These are phyloP conservation scores for Botrytis fabae DNA, from an alignment of 2,329 filamentous ascomycete species.

Conservation along the genomic window DNA sequence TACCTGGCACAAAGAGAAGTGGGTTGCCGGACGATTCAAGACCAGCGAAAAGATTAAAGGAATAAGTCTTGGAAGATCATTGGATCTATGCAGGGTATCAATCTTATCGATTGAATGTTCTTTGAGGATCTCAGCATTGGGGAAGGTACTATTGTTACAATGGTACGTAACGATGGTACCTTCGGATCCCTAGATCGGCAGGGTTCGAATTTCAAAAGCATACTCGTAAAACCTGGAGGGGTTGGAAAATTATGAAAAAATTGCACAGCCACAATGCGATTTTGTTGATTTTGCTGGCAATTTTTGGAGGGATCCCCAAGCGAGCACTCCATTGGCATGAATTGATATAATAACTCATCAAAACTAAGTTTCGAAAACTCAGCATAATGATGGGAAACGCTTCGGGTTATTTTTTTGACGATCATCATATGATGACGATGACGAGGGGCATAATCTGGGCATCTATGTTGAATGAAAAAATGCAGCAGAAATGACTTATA, in stretches of 20 bases:
- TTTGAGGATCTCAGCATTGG: background rate
- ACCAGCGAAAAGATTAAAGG: constrained; percentile 63
- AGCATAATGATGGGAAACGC: background rate
- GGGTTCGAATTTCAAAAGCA: background rate
- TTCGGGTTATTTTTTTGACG: background rate
- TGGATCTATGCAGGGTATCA: background rate
- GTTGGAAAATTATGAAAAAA: background rate
- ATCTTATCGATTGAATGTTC: background rate
- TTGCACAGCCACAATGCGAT: constrained; percentile 21
- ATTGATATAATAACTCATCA: constrained; percentile 16
- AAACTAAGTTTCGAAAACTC: constrained; percentile 4
- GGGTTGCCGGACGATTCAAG: constrained; percentile 78
- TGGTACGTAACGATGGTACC: background rate
- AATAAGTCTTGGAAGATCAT: constrained; percentile 38
- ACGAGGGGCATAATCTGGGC: background rate
- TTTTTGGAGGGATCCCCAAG: constrained; percentile 10
- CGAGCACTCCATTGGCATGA: constrained; percentile 11
- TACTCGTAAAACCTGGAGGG: background rate
- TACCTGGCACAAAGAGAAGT: constrained; percentile 88
- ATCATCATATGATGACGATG: constrained; percentile 13
- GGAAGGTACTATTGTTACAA: background rate
- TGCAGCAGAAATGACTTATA: background rate
- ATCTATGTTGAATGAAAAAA: background rate
- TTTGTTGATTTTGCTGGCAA: background rate
- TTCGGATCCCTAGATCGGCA: background rate